A percentile compares a stretch with the other conserved stretches of the same genome.
These are phyloP conservation scores for Leucoagaricus sp. DNA, from an alignment of 1,284 basidiomycete species.

Conservation along the genomic window DNA sequence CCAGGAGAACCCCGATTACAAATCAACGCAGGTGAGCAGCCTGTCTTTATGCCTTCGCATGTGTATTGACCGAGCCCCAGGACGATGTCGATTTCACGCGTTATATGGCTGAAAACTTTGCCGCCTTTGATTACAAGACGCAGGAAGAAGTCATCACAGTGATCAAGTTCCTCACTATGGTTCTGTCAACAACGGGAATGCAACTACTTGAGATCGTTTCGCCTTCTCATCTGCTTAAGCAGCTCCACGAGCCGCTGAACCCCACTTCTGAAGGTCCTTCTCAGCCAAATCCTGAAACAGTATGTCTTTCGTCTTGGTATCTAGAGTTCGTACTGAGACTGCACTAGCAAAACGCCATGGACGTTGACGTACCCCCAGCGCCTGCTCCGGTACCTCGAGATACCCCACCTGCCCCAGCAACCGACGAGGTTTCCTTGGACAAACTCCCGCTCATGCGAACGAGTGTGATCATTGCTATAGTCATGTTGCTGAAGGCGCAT, in stretches of 20 bases:
- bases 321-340: background rate
- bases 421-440: conserved; percentile 36
- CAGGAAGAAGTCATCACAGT: conserved; percentile 91
- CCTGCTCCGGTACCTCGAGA: background rate
- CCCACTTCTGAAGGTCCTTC: conserved; percentile 2
- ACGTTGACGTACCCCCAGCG: conserved; percentile 5
- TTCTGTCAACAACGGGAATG: conserved; percentile 85
- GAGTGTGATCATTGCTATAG: conserved; percentile 77
- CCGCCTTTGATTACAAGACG: conserved; percentile 91
- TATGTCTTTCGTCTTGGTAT: no score
- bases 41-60: background rate
- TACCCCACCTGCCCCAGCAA: background rate
- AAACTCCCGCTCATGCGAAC: conserved; percentile 48
- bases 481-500: conserved; percentile 83
- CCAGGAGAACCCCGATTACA: conserved; percentile 54
- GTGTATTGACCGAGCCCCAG: conserved; percentile 36
- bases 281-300: conserved; percentile 10
- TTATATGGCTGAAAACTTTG: conserved; percentile 94
- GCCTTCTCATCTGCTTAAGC: conserved; percentile 66
- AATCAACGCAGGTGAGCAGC: conserved; percentile 46
- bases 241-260: conserved; percentile 41
- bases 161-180: conserved; percentile 77
- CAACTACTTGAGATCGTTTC: conserved; percentile 73
- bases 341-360: conserved; percentile 12
- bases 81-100: conserved; percentile 82